These are phyloP conservation scores for Podospora comata DNA, from an alignment of 495 filamentous ascomycete species.

Conservation along the genomic window DNA sequence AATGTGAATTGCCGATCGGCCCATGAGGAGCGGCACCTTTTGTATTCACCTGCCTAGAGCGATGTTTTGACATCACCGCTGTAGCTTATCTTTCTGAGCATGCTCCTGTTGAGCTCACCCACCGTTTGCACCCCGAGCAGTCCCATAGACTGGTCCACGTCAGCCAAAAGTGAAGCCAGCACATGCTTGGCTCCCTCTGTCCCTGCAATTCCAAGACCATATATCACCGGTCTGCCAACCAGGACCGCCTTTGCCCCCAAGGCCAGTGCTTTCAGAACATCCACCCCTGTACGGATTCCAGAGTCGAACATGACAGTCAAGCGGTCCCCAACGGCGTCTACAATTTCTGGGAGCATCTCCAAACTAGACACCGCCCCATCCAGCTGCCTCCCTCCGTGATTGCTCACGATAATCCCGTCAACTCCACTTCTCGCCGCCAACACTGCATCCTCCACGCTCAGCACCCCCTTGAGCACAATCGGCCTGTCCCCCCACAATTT, in stretches of 20 bases:
- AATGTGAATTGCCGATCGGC: neutral
- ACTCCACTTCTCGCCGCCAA: conserved; percentile 33
- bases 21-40: neutral
- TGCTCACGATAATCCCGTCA: conserved; percentile 40
- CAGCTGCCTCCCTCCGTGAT: conserved; percentile 45
- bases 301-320: conserved; percentile 49
- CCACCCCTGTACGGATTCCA: conserved; percentile 47
- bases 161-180: conserved; percentile 54
- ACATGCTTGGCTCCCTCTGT: conserved; percentile 58
- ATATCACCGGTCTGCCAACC: conserved; percentile 50
- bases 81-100: conserved; percentile 53
- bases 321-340: conserved; percentile 45
- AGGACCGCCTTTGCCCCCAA: conserved; percentile 53
- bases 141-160: conserved; percentile 60
- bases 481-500: conserved; percentile 58
- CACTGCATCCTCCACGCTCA: conserved; percentile 36
- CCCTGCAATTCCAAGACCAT: conserved; percentile 51
- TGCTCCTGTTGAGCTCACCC: conserved; percentile 48
- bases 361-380: conserved; percentile 46
- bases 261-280: conserved; percentile 51
- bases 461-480: conserved; percentile 49
- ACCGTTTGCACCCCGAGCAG: conserved; percentile 54
- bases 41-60: neutral
- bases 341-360: conserved; percentile 46
- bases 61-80: conserved; percentile 41